Evolutionary conservation across 202 grass and related monocot species (phyloP), one percentile per base, ranked within the genome.

Genomic region (Panicum virgatum): DNA sequence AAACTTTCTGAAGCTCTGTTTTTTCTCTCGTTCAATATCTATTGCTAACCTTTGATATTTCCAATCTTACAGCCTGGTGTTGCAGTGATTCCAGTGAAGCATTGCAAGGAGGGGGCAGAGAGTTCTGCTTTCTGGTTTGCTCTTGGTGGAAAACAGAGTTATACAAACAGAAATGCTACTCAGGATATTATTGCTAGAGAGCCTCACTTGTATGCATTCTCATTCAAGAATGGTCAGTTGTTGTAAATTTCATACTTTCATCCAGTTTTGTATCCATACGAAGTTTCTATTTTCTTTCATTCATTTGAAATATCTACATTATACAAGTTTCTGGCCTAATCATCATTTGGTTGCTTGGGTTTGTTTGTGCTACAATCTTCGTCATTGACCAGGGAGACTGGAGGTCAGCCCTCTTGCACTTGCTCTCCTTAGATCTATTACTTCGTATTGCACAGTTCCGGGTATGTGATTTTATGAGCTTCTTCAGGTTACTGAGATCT

Each of bases 101-200:
- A 98, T 77, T 84, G 74, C 71, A 98, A 98, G 82, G 95, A 98
- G 80, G 95, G 95, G 73, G 94, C 95, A 29, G 95, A 98, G 75
- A 98, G 92, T 85, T 98, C 95, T 56, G 88, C 90, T 85, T 98
- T 98, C 91, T 98, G 95, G 95, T 98, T 94, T 89, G 84, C 92
- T 64, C 90, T 98, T 89, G 95, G 90, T 71, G 95, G 95, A 79
- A 98, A 94, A 82, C 95, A 98, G 90, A 91, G 79, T 67, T 93
- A 92, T 82, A 90, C 72, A 80, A 88, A 76, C 82, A 94, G 87
- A 80, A 89, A 83, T 47, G 38, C 45, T 37, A 58, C 77, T 52
- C 88, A 88, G 69, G 90, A 98, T 71, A 57, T 82, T 76, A 69
- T 98, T 70, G 72, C 86, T 62, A 98, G 90, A 91, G 95, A 98